Conservation (phyloP, 352 stramenopile species). For the Phytophthora cactorum region DNA sequence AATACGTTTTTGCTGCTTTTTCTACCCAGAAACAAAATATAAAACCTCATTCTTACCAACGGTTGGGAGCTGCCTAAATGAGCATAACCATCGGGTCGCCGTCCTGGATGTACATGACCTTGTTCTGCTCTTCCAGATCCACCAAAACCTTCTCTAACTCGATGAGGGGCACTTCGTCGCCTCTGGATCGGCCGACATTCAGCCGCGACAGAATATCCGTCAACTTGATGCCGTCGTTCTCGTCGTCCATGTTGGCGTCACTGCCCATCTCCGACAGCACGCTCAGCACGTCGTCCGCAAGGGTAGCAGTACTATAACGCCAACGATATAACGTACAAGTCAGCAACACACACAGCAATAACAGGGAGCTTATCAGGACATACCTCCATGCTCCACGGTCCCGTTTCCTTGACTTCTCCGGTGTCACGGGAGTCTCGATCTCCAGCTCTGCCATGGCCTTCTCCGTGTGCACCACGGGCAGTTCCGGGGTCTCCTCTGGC, state of each 20-base stretch:
- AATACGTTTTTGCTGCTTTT: conserved; percentile 30
- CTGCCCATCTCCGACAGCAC: conserved; percentile 68
- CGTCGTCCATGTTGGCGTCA: conserved; percentile 57
- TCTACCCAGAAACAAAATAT: conserved; percentile 40
- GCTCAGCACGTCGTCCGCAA: conserved; percentile 70
- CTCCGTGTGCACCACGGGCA: conserved; percentile 18
- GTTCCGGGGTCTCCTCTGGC: conserved; percentile 22
- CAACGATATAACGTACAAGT: conserved; percentile 12
- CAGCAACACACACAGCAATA: background rate
- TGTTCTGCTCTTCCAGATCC: conserved; percentile 87
- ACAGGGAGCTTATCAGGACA: conserved; percentile 18
- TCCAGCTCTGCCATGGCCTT: conserved; percentile 41
- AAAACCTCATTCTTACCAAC: conserved; percentile 33
- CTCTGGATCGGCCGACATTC: conserved; percentile 49
- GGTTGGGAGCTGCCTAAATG: conserved; percentile 54
- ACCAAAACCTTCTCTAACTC: conserved; percentile 77
- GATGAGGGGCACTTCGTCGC: conserved; percentile 42
- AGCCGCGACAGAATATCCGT: conserved; percentile 61
- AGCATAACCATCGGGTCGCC: conserved; percentile 86
- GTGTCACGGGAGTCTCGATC: conserved; percentile 32
- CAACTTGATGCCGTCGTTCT: conserved; percentile 71
- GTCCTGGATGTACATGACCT: conserved; percentile 91
- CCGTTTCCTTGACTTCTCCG: conserved; percentile 63
- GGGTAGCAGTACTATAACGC: conserved; percentile 52
- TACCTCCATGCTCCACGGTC: conserved; percentile 70